Evolutionary conservation across 1,139 yeast genomes (phyloP).

Genomic region (Komagataea norvegica): DNA sequence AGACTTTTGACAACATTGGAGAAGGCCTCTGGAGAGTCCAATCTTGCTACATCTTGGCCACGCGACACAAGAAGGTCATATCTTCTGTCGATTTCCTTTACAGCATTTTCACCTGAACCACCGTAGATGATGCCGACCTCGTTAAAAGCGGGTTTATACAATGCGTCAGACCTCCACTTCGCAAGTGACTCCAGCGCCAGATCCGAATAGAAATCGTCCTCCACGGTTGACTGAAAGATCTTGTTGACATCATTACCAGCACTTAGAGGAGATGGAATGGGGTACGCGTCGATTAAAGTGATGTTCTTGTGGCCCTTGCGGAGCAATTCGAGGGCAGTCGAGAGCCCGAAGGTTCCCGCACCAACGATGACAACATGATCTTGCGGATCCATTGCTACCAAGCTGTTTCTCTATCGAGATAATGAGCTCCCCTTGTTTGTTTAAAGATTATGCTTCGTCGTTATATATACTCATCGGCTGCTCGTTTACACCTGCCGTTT

Average conservation of each 20-base stretch:
- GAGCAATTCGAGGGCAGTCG: slow-evolving; percentile 32
- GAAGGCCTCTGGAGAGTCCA: slow-evolving; percentile 10
- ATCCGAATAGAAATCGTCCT: slow-evolving; percentile 30
- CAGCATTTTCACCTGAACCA: slow-evolving; percentile 8
- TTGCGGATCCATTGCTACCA: slow-evolving; percentile 2
- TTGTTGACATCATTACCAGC: slow-evolving; percentile 46
- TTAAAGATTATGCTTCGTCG: too few relatives aligned
- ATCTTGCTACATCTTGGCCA: slow-evolving; percentile 8
- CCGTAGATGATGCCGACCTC: slow-evolving; percentile 29
- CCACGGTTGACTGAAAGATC: slow-evolving; percentile 37
- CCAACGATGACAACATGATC: slow-evolving; percentile 17
- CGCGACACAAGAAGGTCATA: slow-evolving; percentile 1
- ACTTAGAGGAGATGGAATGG: slow-evolving; percentile 41
- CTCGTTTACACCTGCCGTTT: too few relatives aligned
- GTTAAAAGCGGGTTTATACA: slow-evolving; percentile 26
- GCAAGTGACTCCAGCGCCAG: slow-evolving; percentile 37
- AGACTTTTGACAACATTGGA: slow-evolving; percentile 1
- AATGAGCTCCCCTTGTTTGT: too few relatives aligned
- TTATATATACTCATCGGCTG: too few relatives aligned
- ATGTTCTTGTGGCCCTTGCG: slow-evolving; percentile 28
- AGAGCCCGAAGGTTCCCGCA: slow-evolving; percentile 36
- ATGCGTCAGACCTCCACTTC: slow-evolving; percentile 28
- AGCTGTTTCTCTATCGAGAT: too few relatives aligned
- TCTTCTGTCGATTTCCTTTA: slow-evolving; percentile 7
- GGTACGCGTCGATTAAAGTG: slow-evolving; percentile 34